A percentile compares a stretch with the other conserved stretches of the same genome.
phyloP scores from a whole-genome alignment of 2,329 filamentous ascomycete species.

The Claviceps cyperi region DNA sequence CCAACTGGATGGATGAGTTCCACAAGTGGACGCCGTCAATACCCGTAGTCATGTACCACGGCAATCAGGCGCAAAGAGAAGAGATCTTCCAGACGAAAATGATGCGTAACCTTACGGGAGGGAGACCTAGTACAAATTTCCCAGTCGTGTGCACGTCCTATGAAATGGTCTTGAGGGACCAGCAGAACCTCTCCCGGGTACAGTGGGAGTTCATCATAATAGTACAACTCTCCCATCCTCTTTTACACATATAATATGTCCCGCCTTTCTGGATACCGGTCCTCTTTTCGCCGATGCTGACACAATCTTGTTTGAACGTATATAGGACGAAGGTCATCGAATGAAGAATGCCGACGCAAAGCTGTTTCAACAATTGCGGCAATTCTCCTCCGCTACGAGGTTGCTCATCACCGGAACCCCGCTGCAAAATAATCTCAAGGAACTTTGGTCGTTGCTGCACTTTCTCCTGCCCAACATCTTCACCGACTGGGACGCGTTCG shows the following conservation, averaged over 20 bases:
- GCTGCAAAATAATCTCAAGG: conserved; percentile 86
- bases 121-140: conserved; percentile 50
- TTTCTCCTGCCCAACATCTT: conserved; percentile 90
- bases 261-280: no score
- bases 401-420: conserved; percentile 91
- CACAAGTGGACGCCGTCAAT: conserved; percentile 79
- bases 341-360: conserved; percentile 95
- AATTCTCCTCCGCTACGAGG: conserved; percentile 79
- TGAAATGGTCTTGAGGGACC: conserved; percentile 88
- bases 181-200: conserved; percentile 65
- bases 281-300: neutral
- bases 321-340: conserved; percentile 80
- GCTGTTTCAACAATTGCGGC: conserved; percentile 74
- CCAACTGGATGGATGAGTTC: conserved; percentile 95
- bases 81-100: conserved; percentile 60
- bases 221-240: conserved; percentile 26
- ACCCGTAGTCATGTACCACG: conserved; percentile 83
- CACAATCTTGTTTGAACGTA: no score
- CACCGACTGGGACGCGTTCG: conserved; percentile 82
- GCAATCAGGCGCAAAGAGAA: conserved; percentile 62
- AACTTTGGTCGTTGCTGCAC: conserved; percentile 88
- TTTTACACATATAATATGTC: neutral
- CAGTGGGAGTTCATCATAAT: conserved; percentile 98
- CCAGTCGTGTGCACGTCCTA: conserved; percentile 91
- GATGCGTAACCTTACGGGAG: conserved; percentile 49